These are phyloP conservation scores for Solanum verrucosum DNA, from an alignment of 257 asterid genomes.

Conservation along the genomic window DNA sequence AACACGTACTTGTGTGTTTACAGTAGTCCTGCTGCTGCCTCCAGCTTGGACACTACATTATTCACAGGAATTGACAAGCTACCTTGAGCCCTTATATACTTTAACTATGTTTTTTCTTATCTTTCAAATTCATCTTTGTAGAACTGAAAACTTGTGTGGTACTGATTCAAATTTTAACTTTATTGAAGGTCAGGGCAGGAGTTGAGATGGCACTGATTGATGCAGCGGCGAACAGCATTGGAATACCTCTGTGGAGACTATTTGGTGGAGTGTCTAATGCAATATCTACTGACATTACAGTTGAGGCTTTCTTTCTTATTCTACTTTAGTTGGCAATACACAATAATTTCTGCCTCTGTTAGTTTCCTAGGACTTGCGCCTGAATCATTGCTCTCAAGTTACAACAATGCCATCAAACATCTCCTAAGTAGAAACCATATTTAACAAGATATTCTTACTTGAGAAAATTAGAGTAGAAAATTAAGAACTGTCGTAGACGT, in stretches of 20 bases:
- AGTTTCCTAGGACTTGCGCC: neutral
- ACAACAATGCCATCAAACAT: neutral
- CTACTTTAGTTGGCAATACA: neutral
- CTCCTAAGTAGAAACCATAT: neutral
- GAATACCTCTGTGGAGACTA: conserved; percentile 81
- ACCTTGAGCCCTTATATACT: neutral
- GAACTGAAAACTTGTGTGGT: neutral
- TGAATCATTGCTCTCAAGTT: neutral
- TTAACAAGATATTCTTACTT: neutral
- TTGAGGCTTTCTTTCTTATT: conserved; percentile 14
- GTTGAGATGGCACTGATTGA: conserved; percentile 93
- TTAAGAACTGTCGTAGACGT: neutral
- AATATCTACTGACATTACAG: conserved; percentile 81
- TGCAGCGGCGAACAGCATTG: conserved; percentile 77
- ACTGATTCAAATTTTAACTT: conserved; percentile 17
- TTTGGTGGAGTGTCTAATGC: conserved; percentile 73
- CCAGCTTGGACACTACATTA: neutral
- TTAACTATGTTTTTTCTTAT: neutral
- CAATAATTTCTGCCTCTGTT: neutral
- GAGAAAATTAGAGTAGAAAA: neutral
- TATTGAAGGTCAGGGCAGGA: conserved; percentile 88
- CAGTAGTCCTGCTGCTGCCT: neutral
- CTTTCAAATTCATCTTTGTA: neutral
- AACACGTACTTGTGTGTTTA: neutral
- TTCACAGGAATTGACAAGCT: neutral